Conservation (phyloP, 106 monocot species). For the Dendrobium nobile region DNA sequence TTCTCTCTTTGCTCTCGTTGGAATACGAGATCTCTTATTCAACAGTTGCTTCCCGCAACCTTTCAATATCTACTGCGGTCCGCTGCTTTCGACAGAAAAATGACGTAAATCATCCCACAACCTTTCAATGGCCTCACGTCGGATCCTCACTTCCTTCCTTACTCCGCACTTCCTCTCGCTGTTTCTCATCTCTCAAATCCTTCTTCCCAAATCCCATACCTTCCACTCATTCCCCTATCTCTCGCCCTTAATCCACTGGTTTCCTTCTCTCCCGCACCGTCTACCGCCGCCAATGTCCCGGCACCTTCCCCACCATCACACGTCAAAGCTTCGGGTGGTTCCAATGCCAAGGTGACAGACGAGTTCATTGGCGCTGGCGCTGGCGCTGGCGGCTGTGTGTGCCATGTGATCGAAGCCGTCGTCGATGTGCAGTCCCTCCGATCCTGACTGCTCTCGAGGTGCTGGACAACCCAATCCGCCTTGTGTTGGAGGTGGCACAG, state of each 20-base stretch:
- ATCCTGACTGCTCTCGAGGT: conserved; percentile 76
- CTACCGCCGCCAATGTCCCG: conserved; percentile 25
- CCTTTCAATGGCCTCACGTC: conserved; percentile 27
- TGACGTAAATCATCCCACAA: too few relatives aligned
- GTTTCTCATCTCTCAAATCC: conserved; percentile 6
- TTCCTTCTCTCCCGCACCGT: conserved; percentile 50
- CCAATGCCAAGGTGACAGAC: conserved; percentile 52
- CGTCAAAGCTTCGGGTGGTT: not conserved
- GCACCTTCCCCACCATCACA: conserved; percentile 10
- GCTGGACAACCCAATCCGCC: conserved; percentile 45
- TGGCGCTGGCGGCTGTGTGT: conserved; percentile 37
- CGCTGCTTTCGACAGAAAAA: too few relatives aligned
- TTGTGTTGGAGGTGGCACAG: conserved; percentile 87
- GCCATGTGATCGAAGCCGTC: conserved; percentile 63
- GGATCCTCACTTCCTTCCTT: conserved; percentile 48
- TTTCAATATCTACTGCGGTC: too few relatives aligned
- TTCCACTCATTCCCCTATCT: conserved; percentile 10
- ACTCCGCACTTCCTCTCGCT: conserved; percentile 36
- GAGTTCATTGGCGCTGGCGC: conserved; percentile 80
- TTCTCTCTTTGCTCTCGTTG: too few relatives aligned
- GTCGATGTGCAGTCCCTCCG: conserved; percentile 80
- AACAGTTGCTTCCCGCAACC: too few relatives aligned
- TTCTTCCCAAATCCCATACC: conserved; percentile 13
- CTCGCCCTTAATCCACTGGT: conserved; percentile 37
- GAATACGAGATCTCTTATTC: too few relatives aligned